Base-by-base conservation (phyloP, 2,329 filamentous ascomycete species). In the Fusarium sp. region DNA sequence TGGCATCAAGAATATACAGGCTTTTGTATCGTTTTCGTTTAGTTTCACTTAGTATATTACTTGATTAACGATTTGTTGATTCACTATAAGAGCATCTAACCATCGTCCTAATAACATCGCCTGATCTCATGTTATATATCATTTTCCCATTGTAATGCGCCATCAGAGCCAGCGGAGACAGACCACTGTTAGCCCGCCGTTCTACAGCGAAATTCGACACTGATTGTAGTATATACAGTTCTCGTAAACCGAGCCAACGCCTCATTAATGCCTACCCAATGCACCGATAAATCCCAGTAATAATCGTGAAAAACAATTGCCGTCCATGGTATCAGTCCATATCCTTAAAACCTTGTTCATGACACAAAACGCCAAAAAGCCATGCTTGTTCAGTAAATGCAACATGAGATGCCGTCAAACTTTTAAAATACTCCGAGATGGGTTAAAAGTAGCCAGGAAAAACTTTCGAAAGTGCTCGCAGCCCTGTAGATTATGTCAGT, bases 391-490 rank as follows among this genome's bases (percentile, higher is more conserved):
- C 63, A 67, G 60, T 46, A 55, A 61, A 71, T 65, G 41, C 48
- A 62, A 71, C 46, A 40, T 60, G 43, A 66, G 47, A 68, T 67
- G 30, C 48, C 55, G 44, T 44, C 63, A 57, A 67, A 52, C 55
- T 55, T 41, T 24, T 27, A 59, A 60, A 41, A 40, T 49, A 62
- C 46, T 51, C 65, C 53, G 62, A 44, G 24, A 22, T 18, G 20
- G 25, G 43, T 52, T 70, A 79, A 46, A 74, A 75, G 56, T 81
- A 79, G 24, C 80, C 80, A 8, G 83, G 83, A 56, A 85, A 85
- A 54, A 84, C 77, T 45, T 82, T 83, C 38, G 80, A 78, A 57
- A 83, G 75, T 55, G 78, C 79, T 60, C 80, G 82, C 55, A 81
- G 80, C 83, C 83, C 83, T 84, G 57, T 5, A 29, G 13, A 8